These are phyloP conservation scores for Acacia pycnantha DNA, from an alignment of 331 rosid species.

Conservation along the genomic window DNA sequence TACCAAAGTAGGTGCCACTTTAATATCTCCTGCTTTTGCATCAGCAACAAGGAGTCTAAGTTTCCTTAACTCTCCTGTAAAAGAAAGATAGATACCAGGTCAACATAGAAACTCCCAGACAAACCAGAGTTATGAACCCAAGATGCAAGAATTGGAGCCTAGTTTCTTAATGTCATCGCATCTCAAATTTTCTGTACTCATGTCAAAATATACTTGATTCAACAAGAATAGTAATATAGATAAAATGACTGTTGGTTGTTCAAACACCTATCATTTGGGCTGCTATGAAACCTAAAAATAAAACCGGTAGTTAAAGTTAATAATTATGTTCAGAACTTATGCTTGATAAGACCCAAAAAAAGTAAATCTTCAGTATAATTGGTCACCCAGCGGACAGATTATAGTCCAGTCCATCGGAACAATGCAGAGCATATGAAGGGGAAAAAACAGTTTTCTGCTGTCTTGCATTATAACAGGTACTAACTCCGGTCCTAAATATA, in stretches of 20 bases:
- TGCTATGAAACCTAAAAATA: background rate
- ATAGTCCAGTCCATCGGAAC: background rate
- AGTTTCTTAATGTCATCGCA: background rate
- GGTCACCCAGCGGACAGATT: background rate
- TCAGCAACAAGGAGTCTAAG: constrained; percentile 58
- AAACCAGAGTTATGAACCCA: background rate
- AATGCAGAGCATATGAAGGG: background rate
- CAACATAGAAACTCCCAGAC: background rate
- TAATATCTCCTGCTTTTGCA: constrained; percentile 52
- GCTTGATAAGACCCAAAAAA: background rate
- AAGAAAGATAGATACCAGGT: constrained; percentile 4
- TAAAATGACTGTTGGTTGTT: background rate
- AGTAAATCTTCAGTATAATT: background rate
- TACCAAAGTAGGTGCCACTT: constrained; percentile 55
- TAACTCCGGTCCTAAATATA: too few relatives aligned
- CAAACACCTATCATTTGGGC: background rate
- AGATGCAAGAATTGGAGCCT: background rate
- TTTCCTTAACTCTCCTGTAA: constrained; percentile 69
- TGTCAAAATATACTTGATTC: background rate
- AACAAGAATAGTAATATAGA: background rate
- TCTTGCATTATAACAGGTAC: background rate
- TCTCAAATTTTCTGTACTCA: background rate
- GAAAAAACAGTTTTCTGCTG: background rate
- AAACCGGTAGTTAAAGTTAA: background rate
- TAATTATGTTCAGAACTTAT: background rate